Base-by-base conservation (phyloP, 306 rosid genomes). In the Boehmeria nivea region DNA sequence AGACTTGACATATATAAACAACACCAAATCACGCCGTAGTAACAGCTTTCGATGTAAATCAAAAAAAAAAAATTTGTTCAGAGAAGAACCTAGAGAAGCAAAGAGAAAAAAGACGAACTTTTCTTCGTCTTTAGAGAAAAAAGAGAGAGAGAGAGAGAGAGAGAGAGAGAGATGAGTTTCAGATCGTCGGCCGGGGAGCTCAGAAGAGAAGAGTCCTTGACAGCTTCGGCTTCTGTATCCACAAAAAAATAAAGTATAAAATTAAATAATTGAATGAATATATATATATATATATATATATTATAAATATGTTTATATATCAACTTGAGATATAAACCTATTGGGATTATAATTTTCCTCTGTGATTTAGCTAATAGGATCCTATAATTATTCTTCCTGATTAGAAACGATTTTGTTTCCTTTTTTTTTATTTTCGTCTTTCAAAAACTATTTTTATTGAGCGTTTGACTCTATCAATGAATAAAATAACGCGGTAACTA, bases 151-250 rank as follows among this genome's bases (percentile, higher is more conserved):
- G 2, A 61, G 72, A 68, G 49, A 76, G 64, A 44, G 60, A 45
- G 64, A 59, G 59, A 59, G 69, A 63, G 64, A 33, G 73, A 75
- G 44, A n/a, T n/a, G n/a, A 40, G 43, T 11, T 65, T 65, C 50
- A 63, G 61, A 53, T 78, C 62, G 60, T 43, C 63, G 44, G 59
- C 53, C 36, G 59, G 61, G 28, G 16, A 51, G 56, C 63, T 65
- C 66, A 45, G 57, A 66, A 17, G 64, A 86, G 50, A 67, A 74
- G 20, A 64, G 88, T 45, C 72, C 76, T 68, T 45, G 64, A 70
- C 78, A 70, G 70, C 78, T 68, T 66, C 68, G 53, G 63, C 57
- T 64, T 71, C 88, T 60, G 81, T 75, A 70, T 80, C 94, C 91
- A 81, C 91, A 82, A 48, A 59, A 68, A 60, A 25, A 69, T 57